Conservation (phyloP, 305 asterid species). For the Fraxinus dipetala region DNA sequence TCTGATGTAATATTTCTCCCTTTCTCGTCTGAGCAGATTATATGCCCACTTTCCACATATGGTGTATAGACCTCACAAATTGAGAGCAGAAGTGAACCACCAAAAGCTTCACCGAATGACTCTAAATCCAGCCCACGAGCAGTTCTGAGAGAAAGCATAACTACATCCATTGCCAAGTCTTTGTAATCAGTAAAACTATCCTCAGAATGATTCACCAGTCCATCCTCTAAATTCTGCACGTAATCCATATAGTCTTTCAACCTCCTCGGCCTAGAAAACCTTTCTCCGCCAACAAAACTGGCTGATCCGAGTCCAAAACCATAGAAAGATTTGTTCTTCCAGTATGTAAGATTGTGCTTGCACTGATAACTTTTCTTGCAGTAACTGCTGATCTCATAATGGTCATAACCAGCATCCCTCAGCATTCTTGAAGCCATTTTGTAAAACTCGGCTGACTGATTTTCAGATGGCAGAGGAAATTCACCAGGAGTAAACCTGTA, state of each 20-base stretch:
- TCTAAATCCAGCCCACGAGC: slow-evolving; percentile 73
- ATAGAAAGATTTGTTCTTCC: slow-evolving; percentile 72
- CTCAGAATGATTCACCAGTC: slow-evolving; percentile 14
- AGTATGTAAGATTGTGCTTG: slow-evolving; percentile 80
- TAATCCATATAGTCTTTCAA: slow-evolving; percentile 60
- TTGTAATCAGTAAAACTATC: slow-evolving; percentile 35
- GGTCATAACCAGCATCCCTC: slow-evolving; percentile 63
- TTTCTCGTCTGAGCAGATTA: slow-evolving; percentile 52
- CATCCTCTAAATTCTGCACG: slow-evolving; percentile 61
- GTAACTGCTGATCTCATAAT: slow-evolving; percentile 91
- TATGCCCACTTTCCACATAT: slow-evolving; percentile 59
- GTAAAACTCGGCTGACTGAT: slow-evolving; percentile 76
- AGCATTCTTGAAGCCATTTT: slow-evolving; percentile 73
- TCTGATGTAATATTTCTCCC: slow-evolving; percentile 39
- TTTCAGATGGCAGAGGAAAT: slow-evolving; percentile 82
- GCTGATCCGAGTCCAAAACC: slow-evolving; percentile 95
- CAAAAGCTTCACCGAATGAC: slow-evolving; percentile 58
- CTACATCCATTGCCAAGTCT: slow-evolving; percentile 67
- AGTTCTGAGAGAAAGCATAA: slow-evolving; percentile 88
- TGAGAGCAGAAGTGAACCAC: slow-evolving; percentile 44
- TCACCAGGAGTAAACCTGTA: slow-evolving; percentile 83
- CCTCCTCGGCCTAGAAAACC: slow-evolving; percentile 84
- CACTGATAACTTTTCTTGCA: slow-evolving; percentile 70
- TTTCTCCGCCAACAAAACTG: slow-evolving; percentile 56
- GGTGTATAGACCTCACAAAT: slow-evolving; percentile 58